A percentile compares a stretch with the other conserved stretches of the same genome.
phyloP scores from a whole-genome alignment of 768 basidiomycete genomes.

The Myochromella boudieri region DNA sequence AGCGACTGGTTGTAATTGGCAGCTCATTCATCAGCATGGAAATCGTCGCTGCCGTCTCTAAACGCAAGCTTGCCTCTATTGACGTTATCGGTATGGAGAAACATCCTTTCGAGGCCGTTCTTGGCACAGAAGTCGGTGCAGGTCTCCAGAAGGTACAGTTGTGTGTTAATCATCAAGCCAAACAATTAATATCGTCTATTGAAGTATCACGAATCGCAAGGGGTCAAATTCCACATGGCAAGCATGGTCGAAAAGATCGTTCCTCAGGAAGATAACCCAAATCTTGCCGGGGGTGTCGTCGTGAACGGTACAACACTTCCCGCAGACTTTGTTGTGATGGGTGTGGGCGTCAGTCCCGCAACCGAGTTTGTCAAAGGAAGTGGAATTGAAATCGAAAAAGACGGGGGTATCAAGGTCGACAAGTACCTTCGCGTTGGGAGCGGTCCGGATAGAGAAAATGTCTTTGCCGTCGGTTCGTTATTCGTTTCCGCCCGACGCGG shows the following conservation, averaged over 20 bases:
- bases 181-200: too few species aligned
- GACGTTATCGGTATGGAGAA: slow-evolving; percentile 84
- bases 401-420: slow-evolving; percentile 78
- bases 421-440: slow-evolving; percentile 62
- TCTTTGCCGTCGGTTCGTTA: slow-evolving; percentile 66
- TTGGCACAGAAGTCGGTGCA: slow-evolving; percentile 78
- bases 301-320: slow-evolving; percentile 63
- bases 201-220: slow-evolving; percentile 78
- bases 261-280: slow-evolving; percentile 49
- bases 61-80: slow-evolving; percentile 76
- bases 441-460: slow-evolving; percentile 41
- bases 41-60: slow-evolving; percentile 71
- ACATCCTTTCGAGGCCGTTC: slow-evolving; percentile 75
- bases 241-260: slow-evolving; percentile 68
- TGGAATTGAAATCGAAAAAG: slow-evolving; percentile 67
- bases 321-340: slow-evolving; percentile 82
- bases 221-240: slow-evolving; percentile 82
- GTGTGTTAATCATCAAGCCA: too few species aligned
- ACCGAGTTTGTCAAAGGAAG: slow-evolving; percentile 78
- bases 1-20: slow-evolving; percentile 79
- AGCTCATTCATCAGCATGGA: slow-evolving; percentile 94
- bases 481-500: neutral
- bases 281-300: slow-evolving; percentile 61
- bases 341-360: slow-evolving; percentile 82
- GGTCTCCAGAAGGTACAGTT: slow-evolving; percentile 67